These are phyloP conservation scores for Arabidopsis arenosa DNA, from an alignment of 345 rosid genomes.

Conservation along the genomic window DNA sequence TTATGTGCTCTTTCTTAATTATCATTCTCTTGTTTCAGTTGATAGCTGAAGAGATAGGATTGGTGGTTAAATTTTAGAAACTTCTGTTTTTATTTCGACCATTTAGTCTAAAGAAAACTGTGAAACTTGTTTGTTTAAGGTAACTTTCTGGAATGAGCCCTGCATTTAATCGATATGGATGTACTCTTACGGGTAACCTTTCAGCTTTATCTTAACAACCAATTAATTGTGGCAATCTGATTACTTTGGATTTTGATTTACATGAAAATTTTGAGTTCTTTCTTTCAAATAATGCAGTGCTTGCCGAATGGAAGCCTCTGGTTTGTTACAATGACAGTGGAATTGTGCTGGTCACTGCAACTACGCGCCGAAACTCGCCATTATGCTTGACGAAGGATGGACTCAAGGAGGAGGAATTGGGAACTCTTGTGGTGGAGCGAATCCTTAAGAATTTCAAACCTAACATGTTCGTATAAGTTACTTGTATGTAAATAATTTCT, in stretches of 20 bases:
- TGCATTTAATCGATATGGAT: too few species aligned
- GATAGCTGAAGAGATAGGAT: too few species aligned
- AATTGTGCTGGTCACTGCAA: constrained; percentile 79
- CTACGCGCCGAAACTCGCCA: constrained; percentile 96
- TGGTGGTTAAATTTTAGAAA: background rate
- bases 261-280: background rate
- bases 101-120: background rate
- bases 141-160: constrained; percentile 98
- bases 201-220: background rate
- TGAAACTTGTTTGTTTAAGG: constrained; percentile 50
- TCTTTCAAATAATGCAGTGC: constrained; percentile 60
- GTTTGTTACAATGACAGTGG: constrained; percentile 86
- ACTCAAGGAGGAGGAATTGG: too few species aligned
- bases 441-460: too few species aligned
- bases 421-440: too few species aligned
- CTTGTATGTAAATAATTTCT: too few species aligned
- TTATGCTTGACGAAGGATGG: constrained; percentile 94
- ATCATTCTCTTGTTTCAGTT: too few species aligned
- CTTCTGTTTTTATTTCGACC: background rate
- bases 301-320: constrained; percentile 96
- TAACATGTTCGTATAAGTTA: too few species aligned
- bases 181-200: constrained; percentile 78
- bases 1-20: too few species aligned
- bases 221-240: background rate
- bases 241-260: background rate